Evolutionary conservation across 2,329 filamentous ascomycete species (phyloP).

Genomic region (Neurospora sp.): DNA sequence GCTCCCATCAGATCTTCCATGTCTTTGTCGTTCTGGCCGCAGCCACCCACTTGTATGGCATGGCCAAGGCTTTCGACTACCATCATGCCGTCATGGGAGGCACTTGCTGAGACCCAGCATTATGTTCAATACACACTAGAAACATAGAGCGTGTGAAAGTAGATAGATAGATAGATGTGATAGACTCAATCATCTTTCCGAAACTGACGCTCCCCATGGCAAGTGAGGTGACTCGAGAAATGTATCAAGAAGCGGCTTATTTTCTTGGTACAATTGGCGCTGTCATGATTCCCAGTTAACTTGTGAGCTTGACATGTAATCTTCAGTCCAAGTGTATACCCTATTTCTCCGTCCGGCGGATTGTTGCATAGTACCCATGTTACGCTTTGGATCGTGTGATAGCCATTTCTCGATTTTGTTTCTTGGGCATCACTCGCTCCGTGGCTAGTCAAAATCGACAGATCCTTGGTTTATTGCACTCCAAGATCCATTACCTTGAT

Average conservation of each 20-base stretch:
- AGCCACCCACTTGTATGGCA: constrained; percentile 67
- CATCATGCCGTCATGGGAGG: constrained; percentile 55
- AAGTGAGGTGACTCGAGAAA: neutral
- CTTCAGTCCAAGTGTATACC: neutral
- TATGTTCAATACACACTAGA: neutral
- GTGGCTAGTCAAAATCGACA: constrained; percentile 5
- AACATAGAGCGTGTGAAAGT: neutral
- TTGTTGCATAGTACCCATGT: neutral
- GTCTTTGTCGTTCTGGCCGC: constrained; percentile 78
- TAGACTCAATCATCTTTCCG: neutral
- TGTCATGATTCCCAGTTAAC: neutral
- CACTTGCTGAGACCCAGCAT: neutral
- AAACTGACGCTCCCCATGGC: neutral
- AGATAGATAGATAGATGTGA: neutral
- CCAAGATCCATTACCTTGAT: constrained; percentile 59
- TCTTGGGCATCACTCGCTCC: neutral
- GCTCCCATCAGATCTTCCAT: constrained; percentile 95
- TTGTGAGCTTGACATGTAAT: neutral
- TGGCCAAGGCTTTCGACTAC: constrained; percentile 79
- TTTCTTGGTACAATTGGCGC: neutral
- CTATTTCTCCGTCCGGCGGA: neutral
- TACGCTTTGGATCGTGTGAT: neutral
- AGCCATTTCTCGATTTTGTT: neutral
- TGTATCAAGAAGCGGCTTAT: neutral
- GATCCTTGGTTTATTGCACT: constrained; percentile 25